Base-by-base conservation (phyloP, 805 yeast genomes). In the Lipomyces spencermartinsiae region DNA sequence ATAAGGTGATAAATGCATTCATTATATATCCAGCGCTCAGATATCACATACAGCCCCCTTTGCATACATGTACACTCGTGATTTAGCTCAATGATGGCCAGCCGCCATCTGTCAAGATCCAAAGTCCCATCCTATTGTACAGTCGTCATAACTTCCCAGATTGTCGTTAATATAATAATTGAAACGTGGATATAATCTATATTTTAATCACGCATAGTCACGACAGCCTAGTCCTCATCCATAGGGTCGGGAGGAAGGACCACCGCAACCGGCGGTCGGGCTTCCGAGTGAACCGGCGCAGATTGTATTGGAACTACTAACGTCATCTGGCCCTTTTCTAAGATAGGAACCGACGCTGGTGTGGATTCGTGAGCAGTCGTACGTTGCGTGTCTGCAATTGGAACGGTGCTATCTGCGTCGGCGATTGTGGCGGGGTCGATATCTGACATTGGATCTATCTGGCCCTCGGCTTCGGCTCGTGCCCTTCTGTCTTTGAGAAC, bases 401-500 rank as follows among this genome's bases (percentile, higher is more conserved):
- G 49, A 43, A 16, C n/a, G 49, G 49, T 9, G n/a, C 22, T 19
- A 43, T 43, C 49, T 22, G 49, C n/a, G 49, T 14, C 22, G 10
- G 49, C 56, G n/a, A 12, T 34, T 9, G n/a, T 10, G 8, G 56
- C 56, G 16, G 34, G 33, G n/a, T 53, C 56, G 34, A 53, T 53
- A 53, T 53, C 56, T 5, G 56, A 16, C 56, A 53, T 53, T n/a
- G 56, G 56, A 10, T 53, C 56, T 7, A n/a, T 31, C 31, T n/a
- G 51, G 9, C 43, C 64, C 10, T 37, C 55, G 2, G 43, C 55
- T 39, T 25, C 57, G 14, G 54, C 43, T 10, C 59, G 55, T 34
- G 46, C 56, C 33, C 33, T 37, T 8, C 66, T 65, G 55, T 63
- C 73, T 53, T 64, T 61, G 14, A 69, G 59, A 1, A 68, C 73